These are phyloP conservation scores for Corylus heterophylla DNA, from an alignment of 306 rosid species.

Conservation along the genomic window DNA sequence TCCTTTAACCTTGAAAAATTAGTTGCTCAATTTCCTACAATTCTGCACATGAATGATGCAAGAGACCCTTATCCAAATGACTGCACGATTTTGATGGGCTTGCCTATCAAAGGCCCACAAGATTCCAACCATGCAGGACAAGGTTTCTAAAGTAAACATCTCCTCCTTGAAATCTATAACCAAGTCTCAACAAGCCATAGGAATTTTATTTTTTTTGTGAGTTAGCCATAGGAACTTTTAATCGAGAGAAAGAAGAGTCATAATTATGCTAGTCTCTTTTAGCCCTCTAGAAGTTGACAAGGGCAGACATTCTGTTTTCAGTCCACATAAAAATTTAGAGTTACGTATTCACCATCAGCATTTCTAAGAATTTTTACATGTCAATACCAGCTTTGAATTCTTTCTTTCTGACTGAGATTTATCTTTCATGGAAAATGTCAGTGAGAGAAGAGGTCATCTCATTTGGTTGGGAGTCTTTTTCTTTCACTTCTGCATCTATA, in stretches of 20 bases:
- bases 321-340: neutral
- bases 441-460: too few species aligned
- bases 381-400: neutral
- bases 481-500: too few species aligned
- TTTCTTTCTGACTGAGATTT: too few species aligned
- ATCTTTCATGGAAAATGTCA: too few species aligned
- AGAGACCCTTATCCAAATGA: neutral
- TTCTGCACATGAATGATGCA: neutral
- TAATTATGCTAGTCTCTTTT: neutral
- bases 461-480: too few species aligned
- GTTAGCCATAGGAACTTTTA: neutral
- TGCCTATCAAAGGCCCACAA: conserved; percentile 1
- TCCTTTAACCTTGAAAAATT: neutral
- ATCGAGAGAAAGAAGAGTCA: neutral
- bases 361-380: neutral
- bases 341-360: neutral
- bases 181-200: neutral
- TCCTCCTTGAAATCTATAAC: neutral
- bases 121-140: neutral
- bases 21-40: neutral
- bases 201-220: neutral
- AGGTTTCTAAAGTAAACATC: neutral
- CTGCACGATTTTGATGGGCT: neutral
- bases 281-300: neutral
- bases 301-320: neutral